Evolutionary conservation across 2,329 filamentous ascomycete species (phyloP), one percentile per base, ranked within the genome.

Genomic region (Neurospora sp.): DNA sequence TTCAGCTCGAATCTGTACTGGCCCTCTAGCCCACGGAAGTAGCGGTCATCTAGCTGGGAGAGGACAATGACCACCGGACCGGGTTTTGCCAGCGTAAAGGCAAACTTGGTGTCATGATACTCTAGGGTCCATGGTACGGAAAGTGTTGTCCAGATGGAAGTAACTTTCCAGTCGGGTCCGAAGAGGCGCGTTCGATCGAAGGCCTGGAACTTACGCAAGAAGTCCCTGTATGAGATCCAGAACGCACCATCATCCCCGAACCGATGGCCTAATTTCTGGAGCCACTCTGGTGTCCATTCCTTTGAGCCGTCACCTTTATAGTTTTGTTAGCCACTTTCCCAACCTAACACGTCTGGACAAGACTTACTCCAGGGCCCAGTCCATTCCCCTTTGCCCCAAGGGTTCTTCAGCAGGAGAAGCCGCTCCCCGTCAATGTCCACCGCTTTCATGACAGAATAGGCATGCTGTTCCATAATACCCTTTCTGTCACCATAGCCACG

Each of bases 151-250:
- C 87, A 90, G 70, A 84, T 84, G 69, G 87, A 84, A 17, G 83
- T 85, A 68, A 85, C 83, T 62, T 84, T 82, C 88, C 88, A 90
- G 71, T 86, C 83, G 1, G 80, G 77, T 23, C 87, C 85, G 77
- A 90, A 90, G 19, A 90, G 83, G 0, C 88, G 82, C 0, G 88
- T 90, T 15, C 87, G 83, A 75, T 90, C 87, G 68, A 90, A 85
- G 73, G 85, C 83, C 67, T 85, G 84, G 75, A 87, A 90, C 74
- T 89, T 90, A 72, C 85, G 84, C 13, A 90, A 82, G 68, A 90
- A 81, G 74, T 90, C 88, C 68, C 86, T 82, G 74, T 88, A 89
- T 1, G 85, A 83, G 71, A 89, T 89, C 87, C 87, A 89, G 75
- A 89, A 89, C 13, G 87, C 85, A 0, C 86, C 87, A 74, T 89